Conservation (phyloP, 1,284 basidiomycete genomes). For the Ceratobasidium sp. region DNA sequence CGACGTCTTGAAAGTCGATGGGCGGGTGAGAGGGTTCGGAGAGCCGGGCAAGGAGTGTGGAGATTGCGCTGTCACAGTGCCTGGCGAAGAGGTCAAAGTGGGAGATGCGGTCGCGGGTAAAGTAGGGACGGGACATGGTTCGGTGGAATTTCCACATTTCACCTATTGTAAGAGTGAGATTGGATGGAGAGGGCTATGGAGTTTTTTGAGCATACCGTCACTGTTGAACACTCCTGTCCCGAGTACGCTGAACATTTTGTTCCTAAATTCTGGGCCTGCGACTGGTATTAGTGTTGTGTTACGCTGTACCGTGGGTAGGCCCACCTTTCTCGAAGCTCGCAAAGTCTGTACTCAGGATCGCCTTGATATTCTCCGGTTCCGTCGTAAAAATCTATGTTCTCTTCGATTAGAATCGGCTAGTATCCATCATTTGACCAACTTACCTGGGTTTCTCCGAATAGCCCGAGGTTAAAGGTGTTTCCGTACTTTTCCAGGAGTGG, state of each 20-base stretch:
- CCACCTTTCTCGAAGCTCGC: constrained; percentile 35
- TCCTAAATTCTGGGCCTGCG: not conserved
- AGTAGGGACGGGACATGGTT: constrained; percentile 55
- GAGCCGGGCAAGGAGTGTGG: constrained; percentile 37
- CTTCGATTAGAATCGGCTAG: not conserved
- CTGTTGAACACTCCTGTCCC: constrained; percentile 50
- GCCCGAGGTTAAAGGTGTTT: constrained; percentile 8
- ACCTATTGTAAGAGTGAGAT: not conserved
- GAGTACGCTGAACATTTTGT: constrained; percentile 35
- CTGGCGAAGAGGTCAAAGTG: constrained; percentile 54
- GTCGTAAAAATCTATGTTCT: not conserved
- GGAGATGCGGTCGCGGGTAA: constrained; percentile 54
- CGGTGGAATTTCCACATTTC: constrained; percentile 53
- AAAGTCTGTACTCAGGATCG: constrained; percentile 36
- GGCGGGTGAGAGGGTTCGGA: constrained; percentile 16
- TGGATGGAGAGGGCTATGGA: too few relatives aligned
- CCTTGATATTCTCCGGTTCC: constrained; percentile 31
- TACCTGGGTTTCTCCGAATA: constrained; percentile 34
- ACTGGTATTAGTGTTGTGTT: not conserved
- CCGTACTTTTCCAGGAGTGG: constrained; percentile 10
- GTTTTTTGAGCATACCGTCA: not conserved
- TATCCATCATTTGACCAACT: not conserved
- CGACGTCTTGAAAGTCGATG: constrained; percentile 44
- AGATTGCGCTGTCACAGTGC: constrained; percentile 51
- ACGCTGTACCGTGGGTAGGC: not conserved